Conservation (phyloP, 2,329 filamentous ascomycete species). For the Cryoendolithus antarcticus region DNA sequence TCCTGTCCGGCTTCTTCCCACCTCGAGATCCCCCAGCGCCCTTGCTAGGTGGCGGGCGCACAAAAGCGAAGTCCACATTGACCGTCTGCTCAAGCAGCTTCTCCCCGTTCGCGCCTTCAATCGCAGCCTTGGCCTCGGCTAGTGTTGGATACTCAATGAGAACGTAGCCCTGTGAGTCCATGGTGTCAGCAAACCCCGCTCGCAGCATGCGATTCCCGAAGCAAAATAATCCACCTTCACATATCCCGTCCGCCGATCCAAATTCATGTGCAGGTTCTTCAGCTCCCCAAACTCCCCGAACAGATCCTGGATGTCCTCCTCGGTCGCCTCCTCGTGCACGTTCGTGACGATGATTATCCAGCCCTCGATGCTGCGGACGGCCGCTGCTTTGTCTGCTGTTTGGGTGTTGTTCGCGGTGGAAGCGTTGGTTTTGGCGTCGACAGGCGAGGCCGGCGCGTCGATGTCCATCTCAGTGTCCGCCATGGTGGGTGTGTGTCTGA, state of each 20-base stretch:
- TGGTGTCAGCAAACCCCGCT: not conserved
- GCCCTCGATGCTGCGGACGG: constrained; percentile 76
- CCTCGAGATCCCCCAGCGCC: constrained; percentile 19
- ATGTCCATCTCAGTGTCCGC: constrained; percentile 44
- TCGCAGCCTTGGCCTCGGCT: constrained; percentile 67
- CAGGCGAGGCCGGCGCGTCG: constrained; percentile 34
- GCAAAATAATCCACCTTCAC: constrained; percentile 52
- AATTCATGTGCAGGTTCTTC: constrained; percentile 73
- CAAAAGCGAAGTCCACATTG: constrained; percentile 73
- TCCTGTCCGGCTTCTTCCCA: constrained; percentile 22
- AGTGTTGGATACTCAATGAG: constrained; percentile 74
- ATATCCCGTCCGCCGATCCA: constrained; percentile 72
- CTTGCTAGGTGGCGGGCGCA: constrained; percentile 60
- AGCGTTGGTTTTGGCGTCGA: constrained; percentile 7
- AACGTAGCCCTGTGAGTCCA: constrained; percentile 56
- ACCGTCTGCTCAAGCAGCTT: constrained; percentile 74
- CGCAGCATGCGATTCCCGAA: not conserved
- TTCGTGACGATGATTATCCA: constrained; percentile 84
- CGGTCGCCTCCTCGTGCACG: constrained; percentile 75
- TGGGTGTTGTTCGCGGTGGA: constrained; percentile 45
- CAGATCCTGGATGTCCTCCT: constrained; percentile 69
- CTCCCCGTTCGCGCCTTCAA: constrained; percentile 63
- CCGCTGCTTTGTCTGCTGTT: constrained; percentile 61
- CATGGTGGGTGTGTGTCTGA: constrained; percentile 13
- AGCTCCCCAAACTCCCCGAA: constrained; percentile 80